Base-by-base conservation (phyloP, 805 yeast species). In the Schizosaccharomyces octosporus region DNA sequence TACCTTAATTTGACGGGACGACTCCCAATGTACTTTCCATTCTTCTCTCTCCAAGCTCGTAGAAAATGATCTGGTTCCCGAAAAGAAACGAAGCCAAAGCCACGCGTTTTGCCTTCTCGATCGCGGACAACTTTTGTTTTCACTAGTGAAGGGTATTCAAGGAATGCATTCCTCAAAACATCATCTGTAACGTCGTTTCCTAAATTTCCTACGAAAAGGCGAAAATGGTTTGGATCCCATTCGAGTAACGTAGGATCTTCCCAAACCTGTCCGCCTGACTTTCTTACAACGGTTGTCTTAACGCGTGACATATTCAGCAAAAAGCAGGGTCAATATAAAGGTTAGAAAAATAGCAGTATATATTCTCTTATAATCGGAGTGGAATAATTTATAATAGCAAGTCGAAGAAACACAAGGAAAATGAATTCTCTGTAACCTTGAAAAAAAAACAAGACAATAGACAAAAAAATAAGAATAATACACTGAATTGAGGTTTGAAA, bases 11-110 rank as follows among this genome's bases (percentile, higher is more conserved):
- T 82, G 32, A 85, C 80, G 0, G 93, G 93, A 66, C 82, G 82
- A 66, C 76, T 79, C 1, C 93, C 94, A 59, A 85, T 76, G 65
- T 82, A 84, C 67, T 83, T 83, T 31, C 87, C 86, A 67, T 85
- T 82, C 81, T 84, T 78, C 66, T 82, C 86, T 67, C 80, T 82
- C 70, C 82, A 85, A 2, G 89, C 87, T 61, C 73, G 71, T 62
- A 85, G 73, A 66, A 83, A 85, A 67, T 85, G 90, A 24, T 81
- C 79, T 0, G 89, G 71, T 63, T 76, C 77, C 2, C 72, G 73
- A 69, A 85, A 85, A 5, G 86, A 80, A 15, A 85, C 83, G 69
- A 85, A 85, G 6, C 88, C 94, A 68, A 73, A 85, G 3, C 94
- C 93, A 67, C 79, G 81, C 63, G 76, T 75, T 64, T 75, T 76